Percentiles rank a stretch among this genome's conserved stretches.
These are phyloP conservation scores for Kalmanozyma brasiliensis DNA, from an alignment of 1,284 basidiomycete species.

Conservation along the genomic window DNA sequence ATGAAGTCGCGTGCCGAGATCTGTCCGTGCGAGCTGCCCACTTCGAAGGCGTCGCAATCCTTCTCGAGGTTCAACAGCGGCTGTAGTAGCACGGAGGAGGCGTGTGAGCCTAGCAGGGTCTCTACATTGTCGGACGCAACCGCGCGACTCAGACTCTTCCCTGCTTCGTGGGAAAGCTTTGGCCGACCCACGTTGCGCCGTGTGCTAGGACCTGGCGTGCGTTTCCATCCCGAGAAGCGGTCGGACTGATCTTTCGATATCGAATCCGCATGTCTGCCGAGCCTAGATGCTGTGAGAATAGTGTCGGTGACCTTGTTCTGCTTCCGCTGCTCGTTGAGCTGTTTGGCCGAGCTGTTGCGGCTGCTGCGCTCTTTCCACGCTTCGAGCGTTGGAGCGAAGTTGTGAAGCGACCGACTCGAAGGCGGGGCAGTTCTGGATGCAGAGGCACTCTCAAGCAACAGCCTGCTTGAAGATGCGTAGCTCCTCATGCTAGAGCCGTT, in stretches of 20 bases:
- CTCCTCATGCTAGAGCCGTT: constrained; percentile 18
- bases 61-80: constrained; percentile 4
- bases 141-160: constrained; percentile 8
- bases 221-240: constrained; percentile 37
- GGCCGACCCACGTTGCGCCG: constrained; percentile 27
- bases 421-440: neutral
- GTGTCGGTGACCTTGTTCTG: constrained; percentile 15
- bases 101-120: constrained; percentile 21
- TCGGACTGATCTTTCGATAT: constrained; percentile 21
- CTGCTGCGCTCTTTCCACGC: neutral
- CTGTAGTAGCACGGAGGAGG: constrained; percentile 10
- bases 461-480: neutral
- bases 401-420: constrained; percentile 1
- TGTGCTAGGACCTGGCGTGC: constrained; percentile 30
- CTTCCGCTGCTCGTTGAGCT: constrained; percentile 7
- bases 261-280: constrained; percentile 13
- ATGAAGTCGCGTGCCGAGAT: constrained; percentile 25
- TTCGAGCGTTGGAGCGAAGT: neutral
- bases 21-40: neutral
- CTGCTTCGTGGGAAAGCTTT: constrained; percentile 24
- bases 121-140: constrained; percentile 7
- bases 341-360: neutral
- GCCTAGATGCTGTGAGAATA: constrained; percentile 27
- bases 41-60: constrained; percentile 1
- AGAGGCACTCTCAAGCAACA: constrained; percentile 4